phyloP scores from a whole-genome alignment of 1,139 yeast species.

The Wickerhamiella infanticola region DNA sequence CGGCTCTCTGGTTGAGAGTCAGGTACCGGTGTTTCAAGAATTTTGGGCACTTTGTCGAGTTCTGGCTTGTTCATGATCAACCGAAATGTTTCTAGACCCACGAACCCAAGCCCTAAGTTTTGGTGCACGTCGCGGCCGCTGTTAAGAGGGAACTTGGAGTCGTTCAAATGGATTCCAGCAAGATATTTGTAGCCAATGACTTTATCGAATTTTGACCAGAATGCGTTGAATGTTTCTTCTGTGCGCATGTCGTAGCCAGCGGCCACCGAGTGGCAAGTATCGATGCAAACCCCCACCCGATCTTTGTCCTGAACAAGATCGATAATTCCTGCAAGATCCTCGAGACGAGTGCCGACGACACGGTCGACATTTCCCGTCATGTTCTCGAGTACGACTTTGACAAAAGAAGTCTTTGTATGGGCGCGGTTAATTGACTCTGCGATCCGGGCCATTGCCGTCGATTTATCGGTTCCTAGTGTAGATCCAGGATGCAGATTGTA shows the following conservation, averaged over 20 bases:
- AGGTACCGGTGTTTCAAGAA: constrained; percentile 78
- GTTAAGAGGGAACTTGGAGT: constrained; percentile 84
- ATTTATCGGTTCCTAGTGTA: constrained; percentile 48
- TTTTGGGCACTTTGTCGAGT: constrained; percentile 53
- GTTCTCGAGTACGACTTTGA: constrained; percentile 80
- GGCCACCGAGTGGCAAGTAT: constrained; percentile 90
- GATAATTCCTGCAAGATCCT: constrained; percentile 64
- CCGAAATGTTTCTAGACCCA: constrained; percentile 76
- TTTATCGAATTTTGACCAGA: constrained; percentile 62
- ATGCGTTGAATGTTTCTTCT: constrained; percentile 38
- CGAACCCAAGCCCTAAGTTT: constrained; percentile 72
- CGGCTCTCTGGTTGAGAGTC: constrained; percentile 36
- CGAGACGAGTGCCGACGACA: constrained; percentile 65
- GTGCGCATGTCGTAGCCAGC: constrained; percentile 84
- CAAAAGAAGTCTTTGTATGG: constrained; percentile 53
- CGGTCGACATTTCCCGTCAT: constrained; percentile 94
- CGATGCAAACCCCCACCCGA: constrained; percentile 86
- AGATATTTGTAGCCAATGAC: constrained; percentile 62
- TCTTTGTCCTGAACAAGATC: constrained; percentile 58
- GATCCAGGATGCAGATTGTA: constrained; percentile 97
- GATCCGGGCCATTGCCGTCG: constrained; percentile 44
- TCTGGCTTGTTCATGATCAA: constrained; percentile 53
- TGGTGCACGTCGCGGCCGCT: constrained; percentile 90
- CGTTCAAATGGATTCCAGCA: constrained; percentile 74
- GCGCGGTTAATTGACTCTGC: constrained; percentile 74